A percentile compares a stretch with the other conserved stretches of the same genome.
Evolutionary conservation across 495 filamentous ascomycete genomes (phyloP).

Genomic region (Lepidopterella palustris): DNA sequence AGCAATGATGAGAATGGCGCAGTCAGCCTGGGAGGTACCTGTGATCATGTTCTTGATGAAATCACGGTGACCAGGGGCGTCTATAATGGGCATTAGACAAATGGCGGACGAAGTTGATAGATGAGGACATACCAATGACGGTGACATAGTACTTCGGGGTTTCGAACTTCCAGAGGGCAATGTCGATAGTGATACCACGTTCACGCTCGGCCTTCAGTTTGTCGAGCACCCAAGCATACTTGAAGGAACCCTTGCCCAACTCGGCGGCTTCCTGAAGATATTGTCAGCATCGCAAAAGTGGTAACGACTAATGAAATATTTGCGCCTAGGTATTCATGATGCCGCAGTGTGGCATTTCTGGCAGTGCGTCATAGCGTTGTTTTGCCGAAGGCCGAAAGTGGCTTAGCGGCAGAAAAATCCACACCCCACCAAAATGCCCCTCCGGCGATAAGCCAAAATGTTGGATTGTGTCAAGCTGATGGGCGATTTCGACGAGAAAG

Average conservation of each 20-base stretch:
- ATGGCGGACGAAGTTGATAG: background rate
- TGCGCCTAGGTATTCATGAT: background rate
- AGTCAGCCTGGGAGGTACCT: conserved; percentile 99
- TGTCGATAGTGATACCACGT: conserved; percentile 99
- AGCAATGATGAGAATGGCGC: conserved; percentile 99
- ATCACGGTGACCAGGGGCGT: conserved; percentile 99
- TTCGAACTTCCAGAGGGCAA: conserved; percentile 99
- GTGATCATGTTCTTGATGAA: conserved; percentile 99
- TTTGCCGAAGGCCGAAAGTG: conserved; percentile 12
- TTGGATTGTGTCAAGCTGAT: background rate
- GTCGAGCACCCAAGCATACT: conserved; percentile 99
- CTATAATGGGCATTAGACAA: conserved; percentile 40
- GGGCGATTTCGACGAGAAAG: conserved; percentile 11
- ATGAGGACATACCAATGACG: conserved; percentile 75
- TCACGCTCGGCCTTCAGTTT: conserved; percentile 99
- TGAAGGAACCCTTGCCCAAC: conserved; percentile 99
- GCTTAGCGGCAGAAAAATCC: conserved; percentile 27
- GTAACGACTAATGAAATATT: background rate
- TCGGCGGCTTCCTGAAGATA: conserved; percentile 84
- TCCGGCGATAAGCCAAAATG: conserved; percentile 31
- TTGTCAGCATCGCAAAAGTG: conserved; percentile 36
- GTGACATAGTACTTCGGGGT: conserved; percentile 98
- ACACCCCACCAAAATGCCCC: conserved; percentile 32
- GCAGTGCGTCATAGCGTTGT: conserved; percentile 23
- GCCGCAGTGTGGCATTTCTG: no score